Evolutionary conservation across 2,329 filamentous ascomycete species (phyloP).

Genomic region (Microdochium paspali): DNA sequence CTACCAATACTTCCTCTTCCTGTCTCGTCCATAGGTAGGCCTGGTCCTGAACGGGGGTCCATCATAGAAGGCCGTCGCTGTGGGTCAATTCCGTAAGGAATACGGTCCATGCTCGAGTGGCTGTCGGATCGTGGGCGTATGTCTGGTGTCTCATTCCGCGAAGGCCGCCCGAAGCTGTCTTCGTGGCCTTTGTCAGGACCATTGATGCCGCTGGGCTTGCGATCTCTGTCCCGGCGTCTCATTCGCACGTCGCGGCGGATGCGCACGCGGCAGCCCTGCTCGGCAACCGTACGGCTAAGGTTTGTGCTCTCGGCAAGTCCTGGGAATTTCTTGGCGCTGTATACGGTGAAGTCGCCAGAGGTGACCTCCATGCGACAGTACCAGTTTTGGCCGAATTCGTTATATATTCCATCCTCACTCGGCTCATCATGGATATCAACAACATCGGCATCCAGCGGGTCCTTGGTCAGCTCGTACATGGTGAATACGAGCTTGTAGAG

Average conservation of each 20-base stretch:
- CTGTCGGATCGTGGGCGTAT: slow-evolving; percentile 18
- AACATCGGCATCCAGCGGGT: slow-evolving; percentile 67
- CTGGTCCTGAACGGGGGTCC: slow-evolving; percentile 12
- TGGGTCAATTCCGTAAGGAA: slow-evolving; percentile 12
- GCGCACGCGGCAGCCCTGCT: slow-evolving; percentile 92
- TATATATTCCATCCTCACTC: too few species aligned
- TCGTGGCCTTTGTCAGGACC: slow-evolving; percentile 48
- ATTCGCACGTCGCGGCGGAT: slow-evolving; percentile 92
- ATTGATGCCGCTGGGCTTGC: slow-evolving; percentile 44
- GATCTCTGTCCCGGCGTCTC: slow-evolving; percentile 61
- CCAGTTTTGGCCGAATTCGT: slow-evolving; percentile 44
- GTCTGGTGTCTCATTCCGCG: slow-evolving; percentile 12
- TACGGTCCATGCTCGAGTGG: slow-evolving; percentile 19
- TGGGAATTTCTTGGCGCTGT: slow-evolving; percentile 97
- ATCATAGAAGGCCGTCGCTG: slow-evolving; percentile 18
- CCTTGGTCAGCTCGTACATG: slow-evolving; percentile 88
- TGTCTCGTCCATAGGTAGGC: slow-evolving; percentile 20
- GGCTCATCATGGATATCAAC: slow-evolving; percentile 29
- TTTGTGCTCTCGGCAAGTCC: slow-evolving; percentile 83
- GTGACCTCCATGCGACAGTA: slow-evolving; percentile 86
- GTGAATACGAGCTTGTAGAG: slow-evolving; percentile 87
- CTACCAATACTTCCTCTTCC: background rate
- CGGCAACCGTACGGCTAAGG: slow-evolving; percentile 82
- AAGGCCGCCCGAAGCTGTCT: slow-evolving; percentile 23
- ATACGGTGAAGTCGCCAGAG: slow-evolving; percentile 79